Conservation (phyloP, 352 stramenopile genomes). For the Phytophthora brassicae region DNA sequence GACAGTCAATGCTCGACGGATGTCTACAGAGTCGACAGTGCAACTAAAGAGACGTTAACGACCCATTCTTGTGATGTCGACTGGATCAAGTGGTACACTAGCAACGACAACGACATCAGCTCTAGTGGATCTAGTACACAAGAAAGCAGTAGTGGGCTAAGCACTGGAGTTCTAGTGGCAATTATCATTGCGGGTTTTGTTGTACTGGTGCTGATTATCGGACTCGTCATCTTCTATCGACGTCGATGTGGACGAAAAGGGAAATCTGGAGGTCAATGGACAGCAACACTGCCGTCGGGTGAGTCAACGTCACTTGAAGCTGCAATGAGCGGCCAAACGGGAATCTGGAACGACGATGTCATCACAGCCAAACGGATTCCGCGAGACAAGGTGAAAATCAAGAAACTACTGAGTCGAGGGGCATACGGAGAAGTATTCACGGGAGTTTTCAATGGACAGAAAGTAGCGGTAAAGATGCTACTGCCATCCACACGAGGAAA, state of each 20-base stretch:
- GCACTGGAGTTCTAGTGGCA: conserved; percentile 2
- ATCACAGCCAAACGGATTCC: conserved; percentile 34
- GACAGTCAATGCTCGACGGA: not conserved
- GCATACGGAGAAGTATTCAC: conserved; percentile 48
- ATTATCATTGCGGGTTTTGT: conserved; percentile 7
- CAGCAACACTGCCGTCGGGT: conserved; percentile 4
- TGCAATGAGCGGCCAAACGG: conserved; percentile 7
- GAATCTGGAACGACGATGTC: conserved; percentile 35
- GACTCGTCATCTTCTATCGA: not conserved
- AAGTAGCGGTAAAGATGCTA: conserved; percentile 49
- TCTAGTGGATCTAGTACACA: not conserved
- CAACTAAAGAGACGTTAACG: not conserved
- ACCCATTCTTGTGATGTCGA: conserved; percentile 4
- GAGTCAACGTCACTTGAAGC: not conserved
- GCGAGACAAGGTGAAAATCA: conserved; percentile 24
- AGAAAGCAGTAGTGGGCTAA: not conserved
- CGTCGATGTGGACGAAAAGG: not conserved
- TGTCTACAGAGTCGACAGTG: not conserved
- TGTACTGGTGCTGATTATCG: not conserved
- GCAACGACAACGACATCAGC: not conserved
- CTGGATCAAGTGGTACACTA: conserved; percentile 8
- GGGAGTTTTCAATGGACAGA: conserved; percentile 28
- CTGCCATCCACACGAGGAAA: conserved; percentile 22
- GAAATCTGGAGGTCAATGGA: not conserved
- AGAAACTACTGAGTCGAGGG: conserved; percentile 31